Percentiles rank a stretch among this genome's conserved stretches.
phyloP scores from a whole-genome alignment of 768 basidiomycete species.

The Hericium coralloides region DNA sequence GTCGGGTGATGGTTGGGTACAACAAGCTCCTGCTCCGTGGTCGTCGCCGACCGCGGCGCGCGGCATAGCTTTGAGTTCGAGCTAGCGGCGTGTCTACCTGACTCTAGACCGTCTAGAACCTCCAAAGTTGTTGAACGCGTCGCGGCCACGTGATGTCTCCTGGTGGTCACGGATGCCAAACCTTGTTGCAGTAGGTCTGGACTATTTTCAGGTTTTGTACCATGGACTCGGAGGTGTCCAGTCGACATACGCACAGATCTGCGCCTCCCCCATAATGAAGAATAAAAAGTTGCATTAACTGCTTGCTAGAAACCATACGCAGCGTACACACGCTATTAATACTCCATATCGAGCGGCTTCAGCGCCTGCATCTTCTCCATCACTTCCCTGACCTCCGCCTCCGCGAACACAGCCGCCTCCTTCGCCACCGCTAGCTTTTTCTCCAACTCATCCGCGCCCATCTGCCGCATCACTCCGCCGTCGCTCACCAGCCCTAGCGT shows the following conservation, averaged over 20 bases:
- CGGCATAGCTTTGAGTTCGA: neutral
- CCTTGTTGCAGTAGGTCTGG: too few relatives aligned
- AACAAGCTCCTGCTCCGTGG: too few relatives aligned
- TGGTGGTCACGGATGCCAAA: neutral
- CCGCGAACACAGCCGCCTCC: slow-evolving; percentile 62
- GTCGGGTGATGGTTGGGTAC: neutral
- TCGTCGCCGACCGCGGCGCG: too few relatives aligned
- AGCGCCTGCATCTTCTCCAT: slow-evolving; percentile 60
- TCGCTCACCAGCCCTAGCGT: slow-evolving; percentile 40
- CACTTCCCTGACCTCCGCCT: slow-evolving; percentile 63
- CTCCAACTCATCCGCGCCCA: slow-evolving; percentile 69
- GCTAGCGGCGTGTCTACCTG: neutral
- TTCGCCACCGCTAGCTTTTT: slow-evolving; percentile 62
- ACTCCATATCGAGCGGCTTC: slow-evolving; percentile 29
- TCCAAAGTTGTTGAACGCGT: neutral
- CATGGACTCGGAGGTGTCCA: neutral
- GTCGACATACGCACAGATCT: too few relatives aligned
- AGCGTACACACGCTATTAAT: neutral
- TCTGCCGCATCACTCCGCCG: slow-evolving; percentile 32
- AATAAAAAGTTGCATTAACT: neutral
- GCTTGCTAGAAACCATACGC: neutral
- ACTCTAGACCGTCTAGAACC: neutral
- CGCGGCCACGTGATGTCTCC: neutral
- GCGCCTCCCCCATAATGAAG: neutral
- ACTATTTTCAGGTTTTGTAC: too few relatives aligned